These are phyloP conservation scores for Chenopodium suecicum DNA, from an alignment of 148 eudicot species.

Conservation along the genomic window DNA sequence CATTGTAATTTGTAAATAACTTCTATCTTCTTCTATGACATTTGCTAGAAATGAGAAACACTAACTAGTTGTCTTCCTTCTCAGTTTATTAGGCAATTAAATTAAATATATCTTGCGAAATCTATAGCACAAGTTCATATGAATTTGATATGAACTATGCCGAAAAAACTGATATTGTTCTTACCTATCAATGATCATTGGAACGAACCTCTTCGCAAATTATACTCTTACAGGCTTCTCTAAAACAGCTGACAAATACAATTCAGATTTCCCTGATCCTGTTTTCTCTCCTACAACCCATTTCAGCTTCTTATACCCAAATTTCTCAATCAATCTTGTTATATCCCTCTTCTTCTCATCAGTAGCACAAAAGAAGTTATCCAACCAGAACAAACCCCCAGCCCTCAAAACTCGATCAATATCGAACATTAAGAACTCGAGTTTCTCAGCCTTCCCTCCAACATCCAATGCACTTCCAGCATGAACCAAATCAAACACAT, in stretches of 20 bases:
- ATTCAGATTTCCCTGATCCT: conserved; percentile 59
- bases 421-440: conserved; percentile 95
- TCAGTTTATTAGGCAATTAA: conserved; percentile 21
- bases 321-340: conserved; percentile 74
- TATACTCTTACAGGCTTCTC: conserved; percentile 84
- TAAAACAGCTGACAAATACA: conserved; percentile 87
- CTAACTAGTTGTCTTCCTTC: neutral
- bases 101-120: conserved; percentile 15
- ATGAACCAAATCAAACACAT: conserved; percentile 80
- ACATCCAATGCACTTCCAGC: conserved; percentile 74
- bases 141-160: conserved; percentile 9
- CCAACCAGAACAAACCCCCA: conserved; percentile 92
- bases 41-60: neutral
- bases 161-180: conserved; percentile 5
- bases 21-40: conserved; percentile 12
- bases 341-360: conserved; percentile 73
- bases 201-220: conserved; percentile 6
- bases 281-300: conserved; percentile 94
- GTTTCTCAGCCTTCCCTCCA: conserved; percentile 72
- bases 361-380: conserved; percentile 64
- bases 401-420: conserved; percentile 76
- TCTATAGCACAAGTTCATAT: conserved; percentile 14
- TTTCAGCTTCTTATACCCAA: conserved; percentile 91
- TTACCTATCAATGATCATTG: conserved; percentile 13
- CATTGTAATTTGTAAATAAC: conserved; percentile 10